Percentiles rank a stretch among this genome's conserved stretches.
Conservation (phyloP, 1,284 basidiomycete genomes). For the Rhodotorula sp. region DNA sequence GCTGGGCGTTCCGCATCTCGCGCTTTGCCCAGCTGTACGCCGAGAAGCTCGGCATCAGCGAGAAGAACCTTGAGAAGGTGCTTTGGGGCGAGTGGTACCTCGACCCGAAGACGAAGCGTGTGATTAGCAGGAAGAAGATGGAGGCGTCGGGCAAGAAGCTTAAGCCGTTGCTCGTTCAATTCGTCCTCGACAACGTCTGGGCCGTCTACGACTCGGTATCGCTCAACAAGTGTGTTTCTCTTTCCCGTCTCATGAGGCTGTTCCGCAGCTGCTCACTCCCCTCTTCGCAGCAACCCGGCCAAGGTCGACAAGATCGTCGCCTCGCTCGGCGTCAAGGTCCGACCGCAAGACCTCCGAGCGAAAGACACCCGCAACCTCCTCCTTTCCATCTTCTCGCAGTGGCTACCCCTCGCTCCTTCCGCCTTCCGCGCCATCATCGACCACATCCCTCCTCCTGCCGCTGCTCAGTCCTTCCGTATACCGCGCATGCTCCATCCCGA, state of each 20-base stretch:
- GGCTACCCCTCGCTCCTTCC: conserved; percentile 90
- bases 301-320: conserved; percentile 86
- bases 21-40: conserved; percentile 93
- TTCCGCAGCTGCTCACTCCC: background rate
- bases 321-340: conserved; percentile 77
- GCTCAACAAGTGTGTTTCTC: conserved; percentile 65
- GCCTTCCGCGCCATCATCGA: conserved; percentile 92
- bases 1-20: conserved; percentile 94
- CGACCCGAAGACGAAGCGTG: conserved; percentile 92
- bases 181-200: conserved; percentile 97
- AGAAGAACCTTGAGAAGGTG: conserved; percentile 77
- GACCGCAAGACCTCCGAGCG: conserved; percentile 82
- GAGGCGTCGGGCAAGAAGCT: conserved; percentile 57
- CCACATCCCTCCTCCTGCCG: conserved; percentile 79
- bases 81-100: conserved; percentile 98
- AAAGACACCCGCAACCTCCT: conserved; percentile 85
- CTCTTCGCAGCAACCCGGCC: conserved; percentile 71
- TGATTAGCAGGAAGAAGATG: conserved; percentile 79
- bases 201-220: conserved; percentile 87
- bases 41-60: conserved; percentile 85
- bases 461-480: conserved; percentile 77
- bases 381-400: conserved; percentile 86
- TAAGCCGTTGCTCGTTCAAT: conserved; percentile 98
- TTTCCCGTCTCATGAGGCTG: conserved; percentile 13
- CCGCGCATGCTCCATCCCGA: conserved; percentile 91